phyloP scores from a whole-genome alignment of 257 asterid genomes.

The Haberlea rhodopensis region DNA sequence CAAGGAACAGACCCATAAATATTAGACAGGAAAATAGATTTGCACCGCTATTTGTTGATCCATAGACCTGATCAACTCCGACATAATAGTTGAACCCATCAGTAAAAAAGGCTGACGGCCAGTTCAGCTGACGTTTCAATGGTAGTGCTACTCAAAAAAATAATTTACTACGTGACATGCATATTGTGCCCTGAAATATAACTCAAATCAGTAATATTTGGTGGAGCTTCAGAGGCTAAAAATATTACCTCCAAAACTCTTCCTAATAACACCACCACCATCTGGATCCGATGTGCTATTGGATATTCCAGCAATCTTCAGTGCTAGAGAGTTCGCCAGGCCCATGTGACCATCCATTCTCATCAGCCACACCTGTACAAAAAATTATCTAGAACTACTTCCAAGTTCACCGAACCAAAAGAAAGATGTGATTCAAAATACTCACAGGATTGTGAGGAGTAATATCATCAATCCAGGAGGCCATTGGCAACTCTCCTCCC shows the following conservation, averaged over 20 bases:
- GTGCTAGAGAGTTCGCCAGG: constrained; percentile 84
- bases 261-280: constrained; percentile 74
- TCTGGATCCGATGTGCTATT: constrained; percentile 54
- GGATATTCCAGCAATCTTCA: constrained; percentile 64
- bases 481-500: constrained; percentile 94
- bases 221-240: constrained; percentile 21
- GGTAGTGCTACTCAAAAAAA: not conserved
- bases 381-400: constrained; percentile 20
- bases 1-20: not conserved
- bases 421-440: constrained; percentile 23
- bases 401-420: constrained; percentile 18
- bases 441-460: constrained; percentile 86
- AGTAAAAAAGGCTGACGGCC: not conserved
- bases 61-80: too few species aligned
- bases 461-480: constrained; percentile 89
- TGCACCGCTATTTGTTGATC: too few species aligned
- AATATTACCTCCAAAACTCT: constrained; percentile 54
- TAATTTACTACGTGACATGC: not conserved
- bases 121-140: not conserved
- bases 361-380: constrained; percentile 76
- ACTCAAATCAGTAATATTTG: not conserved
- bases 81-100: not conserved
- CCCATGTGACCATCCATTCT: constrained; percentile 99
- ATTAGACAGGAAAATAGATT: too few species aligned
- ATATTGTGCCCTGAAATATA: constrained; percentile 9